Conservation (phyloP, 768 basidiomycete genomes). For the Mycena albidolilacea region DNA sequence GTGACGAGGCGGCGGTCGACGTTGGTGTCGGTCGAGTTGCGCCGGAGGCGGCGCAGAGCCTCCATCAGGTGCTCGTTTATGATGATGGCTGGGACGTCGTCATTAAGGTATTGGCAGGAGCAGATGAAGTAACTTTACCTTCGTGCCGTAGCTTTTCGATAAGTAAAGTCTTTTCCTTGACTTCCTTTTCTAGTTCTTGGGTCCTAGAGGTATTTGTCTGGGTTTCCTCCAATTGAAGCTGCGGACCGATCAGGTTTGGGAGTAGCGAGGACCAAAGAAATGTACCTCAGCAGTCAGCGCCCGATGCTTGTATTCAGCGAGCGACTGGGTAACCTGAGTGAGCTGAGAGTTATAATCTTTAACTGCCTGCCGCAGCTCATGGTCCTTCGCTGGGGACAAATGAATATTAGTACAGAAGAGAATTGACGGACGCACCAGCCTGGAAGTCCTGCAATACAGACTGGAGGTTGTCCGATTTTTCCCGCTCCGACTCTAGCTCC, state of each 20-base stretch:
- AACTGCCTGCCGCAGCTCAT: slow-evolving; percentile 89
- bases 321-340: slow-evolving; percentile 74
- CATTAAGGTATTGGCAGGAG: slow-evolving; percentile 21
- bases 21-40: slow-evolving; percentile 89
- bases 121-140: slow-evolving; percentile 80
- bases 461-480: slow-evolving; percentile 88
- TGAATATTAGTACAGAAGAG: slow-evolving; percentile 20
- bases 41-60: slow-evolving; percentile 93
- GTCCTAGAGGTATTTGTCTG: slow-evolving; percentile 76
- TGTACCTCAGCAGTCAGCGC: slow-evolving; percentile 90
- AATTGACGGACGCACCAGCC: slow-evolving; percentile 66
- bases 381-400: slow-evolving; percentile 80
- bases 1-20: slow-evolving; percentile 96
- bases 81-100: slow-evolving; percentile 79
- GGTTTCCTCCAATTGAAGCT: slow-evolving; percentile 85
- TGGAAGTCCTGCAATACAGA: slow-evolving; percentile 97
- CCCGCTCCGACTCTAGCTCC: slow-evolving; percentile 76
- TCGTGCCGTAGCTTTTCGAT: slow-evolving; percentile 97
- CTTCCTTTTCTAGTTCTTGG: slow-evolving; percentile 85
- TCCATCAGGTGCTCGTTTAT: slow-evolving; percentile 98
- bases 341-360: slow-evolving; percentile 87
- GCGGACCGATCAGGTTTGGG: slow-evolving; percentile 26
- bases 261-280: slow-evolving; percentile 12
- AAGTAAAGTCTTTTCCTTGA: slow-evolving; percentile 95
- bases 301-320: slow-evolving; percentile 93